Evolutionary conservation across 225 moss, liverwort and hornwort species (phyloP), one percentile per base, ranked within the genome.

Genomic region (Physcomitrellopsis africana): DNA sequence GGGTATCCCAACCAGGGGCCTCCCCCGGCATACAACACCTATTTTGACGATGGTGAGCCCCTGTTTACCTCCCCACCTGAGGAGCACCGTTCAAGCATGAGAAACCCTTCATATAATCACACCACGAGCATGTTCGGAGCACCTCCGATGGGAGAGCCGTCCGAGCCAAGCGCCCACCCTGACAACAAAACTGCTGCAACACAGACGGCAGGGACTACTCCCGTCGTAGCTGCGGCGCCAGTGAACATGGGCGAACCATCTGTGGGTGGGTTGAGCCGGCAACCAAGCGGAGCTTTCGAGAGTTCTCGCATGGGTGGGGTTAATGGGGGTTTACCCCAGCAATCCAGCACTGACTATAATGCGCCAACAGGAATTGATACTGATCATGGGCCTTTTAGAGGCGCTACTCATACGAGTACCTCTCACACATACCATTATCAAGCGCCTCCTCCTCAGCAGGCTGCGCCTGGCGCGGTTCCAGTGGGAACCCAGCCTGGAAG

Each of bases 111-210:
- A 2, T 72, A 83, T 14, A 78, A 67, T 47, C 74, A 61, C 2
- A 44, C 70, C 15, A 60, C 69, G 41, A 74, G 64, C 63, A 48
- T 46, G 14, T 88, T 88, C 24, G 96, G 96, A 65, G 87, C 96
- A 11, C 87, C 92, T 1, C 90, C 90, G 22, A 96, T 96, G 96
- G 93, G 93, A 41, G 86, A 85, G 17, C 96, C 96, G 29, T 47
- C 96, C 3, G 84, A 90, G 76, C 96, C 96, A 11, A 85, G 83
- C 37, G 75, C 93, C 6, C 96, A 96, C 77, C 96, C 96, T 32
- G 96, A 89, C 79, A 96, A 96, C 67, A 80, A 79, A 75, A 79
- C 70, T 7, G 96, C 93, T 43, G 96, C 96, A 29, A 51, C 80
- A 9, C 81, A 84, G 62, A 63, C 63, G 60, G 52, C 64, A 22